These are phyloP conservation scores for Aspergillus quadricinctus DNA, from an alignment of 2,329 filamentous ascomycete genomes.

Conservation along the genomic window DNA sequence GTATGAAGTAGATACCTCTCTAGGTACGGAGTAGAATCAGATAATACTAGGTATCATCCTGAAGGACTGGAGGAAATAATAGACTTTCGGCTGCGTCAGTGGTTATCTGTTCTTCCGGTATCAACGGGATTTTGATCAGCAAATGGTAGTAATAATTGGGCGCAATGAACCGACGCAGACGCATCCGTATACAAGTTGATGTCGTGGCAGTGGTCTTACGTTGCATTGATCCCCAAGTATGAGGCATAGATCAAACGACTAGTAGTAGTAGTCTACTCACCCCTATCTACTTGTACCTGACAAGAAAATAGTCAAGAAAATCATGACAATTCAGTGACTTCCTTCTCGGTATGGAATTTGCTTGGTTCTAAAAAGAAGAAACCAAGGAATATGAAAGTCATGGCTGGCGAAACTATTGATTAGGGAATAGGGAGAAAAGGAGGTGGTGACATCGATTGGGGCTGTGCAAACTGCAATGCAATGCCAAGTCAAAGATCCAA, in stretches of 20 bases:
- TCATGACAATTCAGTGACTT: neutral
- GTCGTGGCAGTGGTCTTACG: neutral
- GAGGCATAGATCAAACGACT: neutral
- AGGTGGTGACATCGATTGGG: constrained; percentile 16
- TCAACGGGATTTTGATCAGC: neutral
- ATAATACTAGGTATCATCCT: neutral
- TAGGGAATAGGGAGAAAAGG: neutral
- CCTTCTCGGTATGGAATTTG: neutral
- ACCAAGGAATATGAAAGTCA: no score
- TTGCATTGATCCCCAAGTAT: neutral
- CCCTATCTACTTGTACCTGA: neutral
- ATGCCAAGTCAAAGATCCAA: neutral
- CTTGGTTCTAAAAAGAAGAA: no score
- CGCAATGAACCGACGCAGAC: neutral
- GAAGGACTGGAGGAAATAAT: neutral
- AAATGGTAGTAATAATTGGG: neutral
- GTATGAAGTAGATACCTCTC: no score
- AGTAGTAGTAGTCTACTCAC: neutral
- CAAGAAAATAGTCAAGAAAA: neutral
- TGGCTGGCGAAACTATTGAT: neutral
- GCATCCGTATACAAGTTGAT: neutral
- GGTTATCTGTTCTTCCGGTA: neutral
- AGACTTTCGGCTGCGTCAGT: neutral
- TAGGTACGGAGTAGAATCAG: neutral
- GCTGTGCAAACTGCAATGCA: constrained; percentile 31